A percentile compares a stretch with the other conserved stretches of the same genome.
Conservation (phyloP, 2,329 filamentous ascomycete genomes). For the Colletotrichum horii region DNA sequence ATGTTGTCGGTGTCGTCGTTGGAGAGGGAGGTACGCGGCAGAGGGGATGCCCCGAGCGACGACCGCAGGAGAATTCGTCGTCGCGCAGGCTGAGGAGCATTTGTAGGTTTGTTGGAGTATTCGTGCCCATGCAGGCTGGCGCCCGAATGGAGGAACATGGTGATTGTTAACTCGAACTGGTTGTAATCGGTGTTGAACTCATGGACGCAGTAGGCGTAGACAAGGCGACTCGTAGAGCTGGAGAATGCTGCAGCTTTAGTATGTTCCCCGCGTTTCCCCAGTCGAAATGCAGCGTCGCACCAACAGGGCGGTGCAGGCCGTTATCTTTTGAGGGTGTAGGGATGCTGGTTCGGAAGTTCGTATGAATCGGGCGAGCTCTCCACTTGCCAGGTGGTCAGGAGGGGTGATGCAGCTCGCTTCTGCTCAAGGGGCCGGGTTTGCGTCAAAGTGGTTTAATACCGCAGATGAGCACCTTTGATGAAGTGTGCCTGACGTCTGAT, state of each 20-base stretch:
- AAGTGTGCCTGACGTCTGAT: neutral
- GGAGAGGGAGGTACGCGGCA: conserved; percentile 6
- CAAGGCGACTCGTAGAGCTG: neutral
- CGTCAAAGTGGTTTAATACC: neutral
- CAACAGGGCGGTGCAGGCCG: neutral
- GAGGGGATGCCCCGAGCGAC: conserved; percentile 34
- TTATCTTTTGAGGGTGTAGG: neutral
- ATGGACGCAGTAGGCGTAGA: neutral
- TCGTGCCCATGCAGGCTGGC: conserved; percentile 67
- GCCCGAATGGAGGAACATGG: conserved; percentile 65
- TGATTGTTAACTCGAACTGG: neutral
- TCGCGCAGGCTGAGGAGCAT: conserved; percentile 32
- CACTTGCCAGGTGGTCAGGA: neutral
- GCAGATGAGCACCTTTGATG: neutral
- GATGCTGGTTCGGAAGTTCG: neutral
- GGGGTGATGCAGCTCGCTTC: neutral
- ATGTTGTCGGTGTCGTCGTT: neutral
- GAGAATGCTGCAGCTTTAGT: neutral
- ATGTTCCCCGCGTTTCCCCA: conserved; percentile 1
- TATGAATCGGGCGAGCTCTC: conserved; percentile 3
- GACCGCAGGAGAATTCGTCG: conserved; percentile 47
- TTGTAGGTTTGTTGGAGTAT: conserved; percentile 48
- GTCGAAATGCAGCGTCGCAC: neutral
- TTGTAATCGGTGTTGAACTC: neutral
- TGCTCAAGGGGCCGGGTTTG: neutral